phyloP scores from a whole-genome alignment of 2,329 filamentous ascomycete genomes.

The Beauveria sp. region DNA sequence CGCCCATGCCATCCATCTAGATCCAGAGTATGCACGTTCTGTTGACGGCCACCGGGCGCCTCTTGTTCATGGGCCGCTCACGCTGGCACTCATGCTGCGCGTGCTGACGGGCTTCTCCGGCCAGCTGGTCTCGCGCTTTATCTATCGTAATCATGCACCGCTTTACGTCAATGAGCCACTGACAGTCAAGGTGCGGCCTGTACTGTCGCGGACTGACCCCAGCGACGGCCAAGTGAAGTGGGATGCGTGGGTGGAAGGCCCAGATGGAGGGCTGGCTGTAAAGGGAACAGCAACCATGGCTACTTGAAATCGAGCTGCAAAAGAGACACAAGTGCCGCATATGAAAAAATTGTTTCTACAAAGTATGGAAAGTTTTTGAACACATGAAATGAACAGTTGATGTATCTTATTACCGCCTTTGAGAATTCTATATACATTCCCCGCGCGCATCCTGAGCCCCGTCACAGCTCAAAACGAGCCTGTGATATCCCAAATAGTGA shows the following conservation, averaged over 20 bases:
- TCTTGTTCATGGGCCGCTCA: slow-evolving; percentile 82
- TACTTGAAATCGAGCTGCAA: neutral
- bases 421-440: neutral
- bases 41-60: slow-evolving; percentile 68
- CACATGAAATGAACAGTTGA: neutral
- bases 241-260: slow-evolving; percentile 60
- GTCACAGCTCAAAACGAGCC: neutral
- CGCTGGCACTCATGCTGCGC: slow-evolving; percentile 67
- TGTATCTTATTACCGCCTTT: neutral
- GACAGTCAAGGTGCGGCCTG: slow-evolving; percentile 56
- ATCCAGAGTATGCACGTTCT: slow-evolving; percentile 59
- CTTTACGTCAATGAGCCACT: slow-evolving; percentile 68
- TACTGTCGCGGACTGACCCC: slow-evolving; percentile 16
- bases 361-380: neutral
- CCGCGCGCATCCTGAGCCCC: neutral
- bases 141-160: slow-evolving; percentile 76
- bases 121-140: slow-evolving; percentile 45
- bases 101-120: slow-evolving; percentile 36
- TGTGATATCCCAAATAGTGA: neutral
- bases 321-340: neutral
- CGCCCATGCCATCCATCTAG: slow-evolving; percentile 83
- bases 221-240: slow-evolving; percentile 33
- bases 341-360: neutral
- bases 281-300: slow-evolving; percentile 40
- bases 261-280: slow-evolving; percentile 54